These are phyloP conservation scores for Carex arenaria DNA, from an alignment of 202 grass and related monocot species.

Conservation along the genomic window DNA sequence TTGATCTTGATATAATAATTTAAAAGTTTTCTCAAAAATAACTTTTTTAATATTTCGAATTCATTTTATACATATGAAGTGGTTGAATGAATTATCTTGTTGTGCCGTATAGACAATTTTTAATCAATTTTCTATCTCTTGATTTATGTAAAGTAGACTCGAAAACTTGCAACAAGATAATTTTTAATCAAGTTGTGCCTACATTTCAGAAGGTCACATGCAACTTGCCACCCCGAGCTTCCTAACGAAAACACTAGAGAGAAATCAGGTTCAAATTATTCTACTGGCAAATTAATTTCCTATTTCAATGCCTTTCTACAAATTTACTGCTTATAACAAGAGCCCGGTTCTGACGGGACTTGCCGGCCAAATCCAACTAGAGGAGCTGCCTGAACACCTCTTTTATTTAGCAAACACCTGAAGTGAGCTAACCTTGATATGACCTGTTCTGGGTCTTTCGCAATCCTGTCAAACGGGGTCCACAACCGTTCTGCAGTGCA, in stretches of 20 bases:
- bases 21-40: no score
- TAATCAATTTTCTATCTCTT: no score
- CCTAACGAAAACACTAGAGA: neutral
- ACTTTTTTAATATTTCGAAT: no score
- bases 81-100: no score
- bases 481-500: conserved; percentile 75
- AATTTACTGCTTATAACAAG: conserved; percentile 74
- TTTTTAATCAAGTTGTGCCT: no score
- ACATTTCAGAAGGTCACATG: neutral
- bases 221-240: neutral
- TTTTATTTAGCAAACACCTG: conserved; percentile 95
- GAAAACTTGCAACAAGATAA: no score
- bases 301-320: neutral
- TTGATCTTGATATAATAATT: no score
- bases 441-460: conserved; percentile 48
- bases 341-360: conserved; percentile 60
- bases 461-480: conserved; percentile 65
- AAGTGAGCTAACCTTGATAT: conserved; percentile 80
- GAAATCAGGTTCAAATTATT: neutral
- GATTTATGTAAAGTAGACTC: no score
- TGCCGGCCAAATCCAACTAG: conserved; percentile 53
- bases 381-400: conserved; percentile 88
- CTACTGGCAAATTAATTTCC: neutral
- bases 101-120: no score
- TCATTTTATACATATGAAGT: no score